Evolutionary conservation across 202 grass and related monocot genomes (phyloP).

Genomic region (Cymbopogon flexuosus): DNA sequence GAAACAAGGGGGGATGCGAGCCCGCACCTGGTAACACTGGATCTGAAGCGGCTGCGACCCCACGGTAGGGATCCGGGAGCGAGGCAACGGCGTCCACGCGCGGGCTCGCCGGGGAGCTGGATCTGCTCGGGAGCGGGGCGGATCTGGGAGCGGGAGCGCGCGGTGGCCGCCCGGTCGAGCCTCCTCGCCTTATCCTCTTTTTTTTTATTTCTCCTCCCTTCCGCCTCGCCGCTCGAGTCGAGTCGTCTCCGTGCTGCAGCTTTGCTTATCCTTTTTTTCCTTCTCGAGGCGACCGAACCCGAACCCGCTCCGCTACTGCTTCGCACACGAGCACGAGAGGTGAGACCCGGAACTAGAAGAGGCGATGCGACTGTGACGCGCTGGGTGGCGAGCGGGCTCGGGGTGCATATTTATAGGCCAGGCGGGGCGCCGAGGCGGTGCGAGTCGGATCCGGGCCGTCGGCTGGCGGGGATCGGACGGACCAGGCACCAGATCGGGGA

Average conservation of each 20-base stretch:
- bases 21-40: conserved; percentile 40
- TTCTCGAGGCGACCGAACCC: conserved; percentile 8
- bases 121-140: conserved; percentile 26
- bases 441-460: conserved; percentile 31
- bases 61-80: not conserved
- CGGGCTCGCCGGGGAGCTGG: conserved; percentile 25
- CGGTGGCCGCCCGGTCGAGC: conserved; percentile 19
- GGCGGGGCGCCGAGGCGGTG: not conserved
- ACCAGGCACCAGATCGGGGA: not conserved
- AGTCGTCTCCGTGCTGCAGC: conserved; percentile 1
- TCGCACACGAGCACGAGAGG: not conserved
- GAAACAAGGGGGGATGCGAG: conserved; percentile 11
- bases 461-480: conserved; percentile 35
- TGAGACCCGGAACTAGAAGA: not conserved
- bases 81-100: not conserved
- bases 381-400: not conserved
- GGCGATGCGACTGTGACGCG: conserved; percentile 24
- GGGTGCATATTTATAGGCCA: conserved; percentile 43
- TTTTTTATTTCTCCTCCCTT: not conserved
- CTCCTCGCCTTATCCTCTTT: conserved; percentile 27
- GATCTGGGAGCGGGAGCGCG: conserved; percentile 42
- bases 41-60: conserved; percentile 29
- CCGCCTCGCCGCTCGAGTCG: conserved; percentile 22
- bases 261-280: conserved; percentile 16
- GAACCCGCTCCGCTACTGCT: not conserved